Conservation (phyloP, 2,329 filamentous ascomycete genomes). For the Lecanicillium sp. region DNA sequence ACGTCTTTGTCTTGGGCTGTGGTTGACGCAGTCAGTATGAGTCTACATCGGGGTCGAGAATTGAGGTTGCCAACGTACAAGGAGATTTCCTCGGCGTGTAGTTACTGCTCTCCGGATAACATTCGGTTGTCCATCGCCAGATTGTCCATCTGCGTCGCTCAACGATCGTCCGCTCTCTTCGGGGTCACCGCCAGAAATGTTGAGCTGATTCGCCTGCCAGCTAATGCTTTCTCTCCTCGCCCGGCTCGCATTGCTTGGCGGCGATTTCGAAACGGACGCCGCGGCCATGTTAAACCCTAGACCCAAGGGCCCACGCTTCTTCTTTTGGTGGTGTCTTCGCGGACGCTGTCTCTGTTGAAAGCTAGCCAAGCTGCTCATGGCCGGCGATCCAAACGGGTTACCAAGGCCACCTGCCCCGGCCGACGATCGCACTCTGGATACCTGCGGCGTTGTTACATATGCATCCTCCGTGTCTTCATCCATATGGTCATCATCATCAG, state of each 20-base stretch:
- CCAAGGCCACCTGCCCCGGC: not conserved
- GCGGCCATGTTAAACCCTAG: constrained; percentile 41
- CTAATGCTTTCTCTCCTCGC: constrained; percentile 81
- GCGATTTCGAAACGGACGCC: constrained; percentile 59
- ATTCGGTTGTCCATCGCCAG: constrained; percentile 55
- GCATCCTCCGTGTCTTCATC: constrained; percentile 73
- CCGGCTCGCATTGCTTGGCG: constrained; percentile 47
- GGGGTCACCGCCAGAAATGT: constrained; percentile 64
- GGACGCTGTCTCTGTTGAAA: constrained; percentile 73
- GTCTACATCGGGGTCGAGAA: not conserved
- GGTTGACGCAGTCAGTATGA: not conserved
- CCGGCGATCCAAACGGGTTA: constrained; percentile 9
- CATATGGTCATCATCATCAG: constrained; percentile 62
- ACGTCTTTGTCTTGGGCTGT: constrained; percentile 92
- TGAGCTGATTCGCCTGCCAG: constrained; percentile 80
- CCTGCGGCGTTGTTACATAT: constrained; percentile 77
- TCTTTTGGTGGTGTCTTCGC: constrained; percentile 58
- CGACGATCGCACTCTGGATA: constrained; percentile 48
- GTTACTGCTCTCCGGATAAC: constrained; percentile 81
- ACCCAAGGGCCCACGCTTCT: constrained; percentile 38
- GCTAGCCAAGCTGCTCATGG: constrained; percentile 58
- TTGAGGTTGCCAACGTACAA: constrained; percentile 51
- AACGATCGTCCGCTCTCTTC: constrained; percentile 65
- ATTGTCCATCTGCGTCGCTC: constrained; percentile 42
- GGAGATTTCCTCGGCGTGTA: constrained; percentile 77